Conservation (phyloP, 2,329 filamentous ascomycete genomes). For the Fusarium poae region DNA sequence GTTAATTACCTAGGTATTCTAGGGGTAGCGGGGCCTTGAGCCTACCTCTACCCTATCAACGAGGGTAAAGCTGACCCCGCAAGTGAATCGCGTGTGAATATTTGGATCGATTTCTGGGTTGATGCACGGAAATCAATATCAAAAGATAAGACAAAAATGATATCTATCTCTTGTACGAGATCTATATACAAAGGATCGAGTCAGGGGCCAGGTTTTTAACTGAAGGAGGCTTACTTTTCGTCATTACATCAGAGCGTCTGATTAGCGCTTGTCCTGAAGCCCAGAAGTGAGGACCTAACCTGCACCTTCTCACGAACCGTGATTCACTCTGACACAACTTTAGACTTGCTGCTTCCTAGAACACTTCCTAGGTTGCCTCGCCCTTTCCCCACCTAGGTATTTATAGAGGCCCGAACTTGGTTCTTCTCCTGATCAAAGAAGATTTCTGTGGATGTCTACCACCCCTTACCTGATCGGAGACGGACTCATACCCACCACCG, state of each 20-base stretch:
- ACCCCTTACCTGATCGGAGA: not conserved
- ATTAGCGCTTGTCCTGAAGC: slow-evolving; percentile 17
- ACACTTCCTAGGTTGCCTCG: not conserved
- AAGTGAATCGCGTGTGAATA: slow-evolving; percentile 26
- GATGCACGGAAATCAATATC: slow-evolving; percentile 12
- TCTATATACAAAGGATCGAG: not conserved
- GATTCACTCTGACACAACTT: slow-evolving; percentile 24
- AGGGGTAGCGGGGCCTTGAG: slow-evolving; percentile 21
- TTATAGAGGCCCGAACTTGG: slow-evolving; percentile 2
- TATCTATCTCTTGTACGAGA: not conserved
- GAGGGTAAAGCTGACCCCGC: slow-evolving; percentile 21
- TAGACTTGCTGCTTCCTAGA: slow-evolving; percentile 12
- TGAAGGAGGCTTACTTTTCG: not conserved
- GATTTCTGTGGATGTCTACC: not conserved
- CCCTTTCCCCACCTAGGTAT: not conserved
- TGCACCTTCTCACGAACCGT: slow-evolving; percentile 14
- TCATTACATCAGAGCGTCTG: slow-evolving; percentile 18
- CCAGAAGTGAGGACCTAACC: slow-evolving; percentile 20
- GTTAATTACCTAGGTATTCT: slow-evolving; percentile 11
- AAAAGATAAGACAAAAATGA: slow-evolving; percentile 16
- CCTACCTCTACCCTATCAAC: not conserved
- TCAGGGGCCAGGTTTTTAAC: not conserved
- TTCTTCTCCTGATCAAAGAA: not conserved
- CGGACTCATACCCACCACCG: slow-evolving; percentile 3
- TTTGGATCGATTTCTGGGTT: slow-evolving; percentile 19